Evolutionary conservation across 768 basidiomycete genomes (phyloP).

Genomic region (Megacollybia marginata): DNA sequence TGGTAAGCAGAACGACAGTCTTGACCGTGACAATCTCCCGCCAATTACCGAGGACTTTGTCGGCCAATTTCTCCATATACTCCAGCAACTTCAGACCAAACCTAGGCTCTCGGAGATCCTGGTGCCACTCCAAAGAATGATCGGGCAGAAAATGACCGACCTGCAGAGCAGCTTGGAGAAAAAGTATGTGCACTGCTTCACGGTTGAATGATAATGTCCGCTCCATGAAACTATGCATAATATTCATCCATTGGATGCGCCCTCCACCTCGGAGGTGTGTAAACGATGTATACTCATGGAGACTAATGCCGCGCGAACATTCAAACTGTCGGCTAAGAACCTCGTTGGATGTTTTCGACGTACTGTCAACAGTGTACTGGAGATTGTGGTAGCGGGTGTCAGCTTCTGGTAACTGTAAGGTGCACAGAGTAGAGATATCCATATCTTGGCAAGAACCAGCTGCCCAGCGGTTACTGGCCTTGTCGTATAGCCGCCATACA

Average conservation of each 20-base stretch:
- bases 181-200: slow-evolving; percentile 30
- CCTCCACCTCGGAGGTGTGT: too few species aligned
- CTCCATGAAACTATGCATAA: slow-evolving; percentile 33
- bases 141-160: slow-evolving; percentile 20
- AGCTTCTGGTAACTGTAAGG: slow-evolving; percentile 15
- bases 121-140: slow-evolving; percentile 29
- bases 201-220: too few species aligned
- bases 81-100: slow-evolving; percentile 29
- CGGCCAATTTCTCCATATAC: slow-evolving; percentile 26
- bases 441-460: too few species aligned
- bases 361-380: slow-evolving; percentile 24
- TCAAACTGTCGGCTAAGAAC: slow-evolving; percentile 30
- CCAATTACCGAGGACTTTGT: slow-evolving; percentile 34
- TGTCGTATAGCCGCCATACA: slow-evolving; percentile 8
- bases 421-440: slow-evolving; percentile 16
- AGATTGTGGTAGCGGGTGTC: slow-evolving; percentile 24
- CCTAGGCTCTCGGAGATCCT: slow-evolving; percentile 18
- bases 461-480: slow-evolving; percentile 2
- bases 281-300: slow-evolving; percentile 45
- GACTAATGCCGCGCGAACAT: slow-evolving; percentile 29
- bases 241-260: too few species aligned
- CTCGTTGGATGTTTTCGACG: slow-evolving; percentile 32
- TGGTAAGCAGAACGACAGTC: slow-evolving; percentile 24
- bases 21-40: slow-evolving; percentile 21
- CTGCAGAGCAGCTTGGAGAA: slow-evolving; percentile 39